Evolutionary conservation across 2,329 filamentous ascomycete genomes (phyloP).

Genomic region (Claviceps sp.): DNA sequence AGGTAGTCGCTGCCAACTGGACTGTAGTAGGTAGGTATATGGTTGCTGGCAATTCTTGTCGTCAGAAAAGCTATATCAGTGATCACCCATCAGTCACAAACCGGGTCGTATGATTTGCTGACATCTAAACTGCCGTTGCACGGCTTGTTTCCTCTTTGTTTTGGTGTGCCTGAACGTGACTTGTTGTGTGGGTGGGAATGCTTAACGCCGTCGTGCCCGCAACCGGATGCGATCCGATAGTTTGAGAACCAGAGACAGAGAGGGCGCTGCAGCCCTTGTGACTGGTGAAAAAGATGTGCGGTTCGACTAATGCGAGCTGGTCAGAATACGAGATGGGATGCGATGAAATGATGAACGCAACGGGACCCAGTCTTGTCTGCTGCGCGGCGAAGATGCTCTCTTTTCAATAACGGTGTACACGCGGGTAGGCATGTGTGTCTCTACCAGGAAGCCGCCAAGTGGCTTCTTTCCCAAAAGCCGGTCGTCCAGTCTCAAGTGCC

Average conservation of each 20-base stretch:
- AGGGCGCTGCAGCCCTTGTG: background rate
- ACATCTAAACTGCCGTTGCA: background rate
- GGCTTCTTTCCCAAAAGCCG: background rate
- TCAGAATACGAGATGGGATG: slow-evolving; percentile 6
- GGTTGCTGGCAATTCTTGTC: background rate
- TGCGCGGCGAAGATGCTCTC: background rate
- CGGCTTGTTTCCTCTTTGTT: background rate
- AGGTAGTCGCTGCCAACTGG: background rate
- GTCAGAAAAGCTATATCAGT: background rate
- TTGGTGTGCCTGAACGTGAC: background rate
- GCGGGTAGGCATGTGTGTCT: background rate
- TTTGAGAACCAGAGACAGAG: background rate
- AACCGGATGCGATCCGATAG: background rate
- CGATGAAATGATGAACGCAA: background rate
- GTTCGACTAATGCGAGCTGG: background rate
- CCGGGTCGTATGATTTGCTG: background rate
- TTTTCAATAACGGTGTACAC: background rate
- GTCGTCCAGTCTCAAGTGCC: background rate
- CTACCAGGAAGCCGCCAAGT: background rate
- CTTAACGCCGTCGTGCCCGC: background rate
- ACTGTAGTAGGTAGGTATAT: background rate
- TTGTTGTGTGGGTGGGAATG: slow-evolving; percentile 2
- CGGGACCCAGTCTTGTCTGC: background rate
- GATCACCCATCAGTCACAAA: background rate
- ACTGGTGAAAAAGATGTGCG: background rate